Conservation (phyloP, 2,329 filamentous ascomycete species). For the Trichophyton rubrum region DNA sequence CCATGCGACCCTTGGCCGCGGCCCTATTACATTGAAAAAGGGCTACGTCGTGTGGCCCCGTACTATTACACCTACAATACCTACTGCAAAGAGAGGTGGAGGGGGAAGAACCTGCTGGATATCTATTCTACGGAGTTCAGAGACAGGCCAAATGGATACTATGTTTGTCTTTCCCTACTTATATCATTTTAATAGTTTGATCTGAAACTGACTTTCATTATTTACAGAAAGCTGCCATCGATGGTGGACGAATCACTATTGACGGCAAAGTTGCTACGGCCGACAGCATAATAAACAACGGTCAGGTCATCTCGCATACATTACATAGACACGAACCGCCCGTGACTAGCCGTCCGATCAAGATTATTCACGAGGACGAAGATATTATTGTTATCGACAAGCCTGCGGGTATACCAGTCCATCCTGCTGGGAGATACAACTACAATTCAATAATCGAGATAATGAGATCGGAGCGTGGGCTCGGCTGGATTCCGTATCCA, state of each 20-base stretch:
- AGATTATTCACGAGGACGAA: conserved; percentile 78
- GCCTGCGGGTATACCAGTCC: conserved; percentile 85
- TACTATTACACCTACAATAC: conserved; percentile 95
- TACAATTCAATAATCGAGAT: conserved; percentile 94
- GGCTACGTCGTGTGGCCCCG: conserved; percentile 67
- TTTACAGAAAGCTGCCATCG: conserved; percentile 59
- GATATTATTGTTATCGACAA: conserved; percentile 96
- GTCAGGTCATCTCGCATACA: conserved; percentile 83
- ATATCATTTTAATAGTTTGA: background rate
- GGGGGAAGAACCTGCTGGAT: conserved; percentile 65
- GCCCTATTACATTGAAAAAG: conserved; percentile 75
- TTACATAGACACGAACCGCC: conserved; percentile 93
- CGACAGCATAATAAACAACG: conserved; percentile 66
- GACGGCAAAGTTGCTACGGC: conserved; percentile 61
- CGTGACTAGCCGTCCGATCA: conserved; percentile 66
- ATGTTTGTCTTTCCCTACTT: conserved; percentile 39
- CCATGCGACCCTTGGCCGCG: conserved; percentile 42
- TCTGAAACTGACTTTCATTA: background rate
- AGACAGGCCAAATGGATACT: conserved; percentile 76
- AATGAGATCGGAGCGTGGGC: conserved; percentile 60
- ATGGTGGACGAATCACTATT: conserved; percentile 62
- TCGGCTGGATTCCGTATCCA: conserved; percentile 50
- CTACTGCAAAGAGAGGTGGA: conserved; percentile 87
- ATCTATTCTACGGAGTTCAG: conserved; percentile 88
- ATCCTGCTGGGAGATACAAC: conserved; percentile 88